phyloP scores from a whole-genome alignment of 2,329 filamentous ascomycete genomes.

The Aspergillus quadricinctus region DNA sequence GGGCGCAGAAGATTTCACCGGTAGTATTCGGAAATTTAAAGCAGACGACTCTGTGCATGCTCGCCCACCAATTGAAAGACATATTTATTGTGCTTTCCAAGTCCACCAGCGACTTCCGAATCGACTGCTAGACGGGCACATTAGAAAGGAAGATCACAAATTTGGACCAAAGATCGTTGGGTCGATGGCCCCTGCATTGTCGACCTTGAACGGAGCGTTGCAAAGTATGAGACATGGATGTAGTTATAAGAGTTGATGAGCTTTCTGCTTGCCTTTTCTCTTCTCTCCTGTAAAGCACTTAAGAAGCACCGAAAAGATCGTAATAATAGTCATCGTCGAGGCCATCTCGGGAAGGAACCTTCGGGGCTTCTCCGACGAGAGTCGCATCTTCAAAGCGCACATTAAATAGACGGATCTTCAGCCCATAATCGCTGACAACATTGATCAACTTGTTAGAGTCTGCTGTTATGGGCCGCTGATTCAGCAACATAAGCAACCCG shows the following conservation, averaged over 20 bases:
- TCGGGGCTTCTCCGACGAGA: conserved; percentile 63
- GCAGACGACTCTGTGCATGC: not conserved
- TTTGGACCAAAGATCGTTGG: not conserved
- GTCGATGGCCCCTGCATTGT: not conserved
- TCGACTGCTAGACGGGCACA: not conserved
- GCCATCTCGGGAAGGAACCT: conserved; percentile 76
- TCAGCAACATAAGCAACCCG: conserved; percentile 87
- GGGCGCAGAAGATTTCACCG: not conserved
- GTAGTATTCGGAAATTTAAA: no score
- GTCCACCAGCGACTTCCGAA: not conserved
- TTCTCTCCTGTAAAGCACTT: not conserved
- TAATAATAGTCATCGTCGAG: conserved; percentile 94
- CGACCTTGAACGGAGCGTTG: not conserved
- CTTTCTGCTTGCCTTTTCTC: not conserved
- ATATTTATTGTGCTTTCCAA: not conserved
- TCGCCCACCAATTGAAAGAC: not conserved
- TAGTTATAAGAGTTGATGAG: not conserved
- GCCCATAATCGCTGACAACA: conserved; percentile 80
- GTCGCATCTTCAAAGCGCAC: conserved; percentile 79
- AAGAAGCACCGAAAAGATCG: conserved; percentile 57
- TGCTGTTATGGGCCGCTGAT: conserved; percentile 93
- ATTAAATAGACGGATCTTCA: conserved; percentile 90
- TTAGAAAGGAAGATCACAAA: not conserved
- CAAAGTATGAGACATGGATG: no score
- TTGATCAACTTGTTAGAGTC: conserved; percentile 88